These are phyloP conservation scores for Xylaria sp. DNA, from an alignment of 2,329 filamentous ascomycete genomes.

Conservation along the genomic window DNA sequence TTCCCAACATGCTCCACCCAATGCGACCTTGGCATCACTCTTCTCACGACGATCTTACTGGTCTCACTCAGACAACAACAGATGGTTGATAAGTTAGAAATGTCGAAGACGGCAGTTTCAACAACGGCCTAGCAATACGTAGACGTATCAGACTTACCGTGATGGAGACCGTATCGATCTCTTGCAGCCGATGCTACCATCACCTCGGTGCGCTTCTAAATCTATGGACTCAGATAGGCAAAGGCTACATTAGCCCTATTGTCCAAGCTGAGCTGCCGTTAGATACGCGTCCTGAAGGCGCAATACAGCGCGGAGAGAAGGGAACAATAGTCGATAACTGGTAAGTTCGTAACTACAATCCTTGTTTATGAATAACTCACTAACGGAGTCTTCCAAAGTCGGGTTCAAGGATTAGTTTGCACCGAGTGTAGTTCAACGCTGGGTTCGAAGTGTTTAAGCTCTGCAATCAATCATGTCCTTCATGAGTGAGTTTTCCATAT, in stretches of 20 bases:
- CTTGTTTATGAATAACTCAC: background rate
- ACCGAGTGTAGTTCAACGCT: slow-evolving; percentile 48
- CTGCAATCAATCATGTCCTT: slow-evolving; percentile 53
- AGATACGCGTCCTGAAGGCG: slow-evolving; percentile 42
- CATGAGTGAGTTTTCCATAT: slow-evolving; percentile 48
- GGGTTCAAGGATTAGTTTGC: slow-evolving; percentile 54
- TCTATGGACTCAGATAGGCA: slow-evolving; percentile 55
- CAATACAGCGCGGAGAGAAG: slow-evolving; percentile 47
- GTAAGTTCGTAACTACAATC: slow-evolving; percentile 20
- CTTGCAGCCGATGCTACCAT: slow-evolving; percentile 49
- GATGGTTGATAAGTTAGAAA: background rate
- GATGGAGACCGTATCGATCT: slow-evolving; percentile 53
- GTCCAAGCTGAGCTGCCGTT: slow-evolving; percentile 43
- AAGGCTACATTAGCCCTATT: slow-evolving; percentile 54
- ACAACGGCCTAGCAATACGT: background rate
- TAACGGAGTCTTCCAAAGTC: slow-evolving; percentile 42
- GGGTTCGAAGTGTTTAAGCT: slow-evolving; percentile 52
- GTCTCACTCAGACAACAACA: background rate
- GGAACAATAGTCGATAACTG: slow-evolving; percentile 54
- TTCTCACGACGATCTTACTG: background rate
- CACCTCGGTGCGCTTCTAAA: slow-evolving; percentile 51
- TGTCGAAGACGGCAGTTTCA: background rate
- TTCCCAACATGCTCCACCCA: slow-evolving; percentile 9
- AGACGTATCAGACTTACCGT: background rate
- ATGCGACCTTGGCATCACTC: slow-evolving; percentile 1